Base-by-base conservation (phyloP, 2,329 filamentous ascomycete species). In the Metarhizium guizhouense region DNA sequence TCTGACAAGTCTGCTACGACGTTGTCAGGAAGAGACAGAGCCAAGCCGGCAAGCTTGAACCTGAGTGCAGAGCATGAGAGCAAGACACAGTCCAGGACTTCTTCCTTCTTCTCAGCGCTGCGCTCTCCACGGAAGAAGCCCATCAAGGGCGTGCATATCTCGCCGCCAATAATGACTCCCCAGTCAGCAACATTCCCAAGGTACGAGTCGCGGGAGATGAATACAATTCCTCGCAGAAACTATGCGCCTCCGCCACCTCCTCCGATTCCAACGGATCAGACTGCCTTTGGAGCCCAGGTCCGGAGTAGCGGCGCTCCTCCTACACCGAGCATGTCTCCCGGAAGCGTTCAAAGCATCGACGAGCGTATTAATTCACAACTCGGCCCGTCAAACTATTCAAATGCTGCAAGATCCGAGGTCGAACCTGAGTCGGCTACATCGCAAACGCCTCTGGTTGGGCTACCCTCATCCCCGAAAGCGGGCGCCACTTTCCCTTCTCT, bases 131-230 rank as follows among this genome's bases (percentile, higher is more conserved):
- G 73, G 59, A 79, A 76, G 69, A 81, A 75, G 68, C 68, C 77
- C 58, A 68, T 72, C 53, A 78, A 75, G 63, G 77, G 73, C 20
- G 68, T 86, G 59, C 78, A 67, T 64, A 86, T 86, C 62, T 86
- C 83, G 13, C 84, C 83, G 1, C 83, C 83, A 52, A 83, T 86
- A 62, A 79, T 83, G 74, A 86, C 83, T 8, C 83, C 83, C 14
- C 78, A 79, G 71, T 82, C 83, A 2, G 76, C 73, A 3, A 81
- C 78, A 2, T 86, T 85, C 60, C 78, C 81, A 2, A 73, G 75
- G n/a, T 69, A 75, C 14, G 76, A 80, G 52, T 72, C 71, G 29
- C 78, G 81, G 61, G 82, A 85, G 65, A 76, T 84, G 74, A 79
- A 72, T 63, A 60, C 77, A 51, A 81, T 86, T 54, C 73, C 80